Percentiles rank a stretch among this genome's conserved stretches.
phyloP scores from a whole-genome alignment of 2,329 filamentous ascomycete genomes.

The Hypoxylon sp. region DNA sequence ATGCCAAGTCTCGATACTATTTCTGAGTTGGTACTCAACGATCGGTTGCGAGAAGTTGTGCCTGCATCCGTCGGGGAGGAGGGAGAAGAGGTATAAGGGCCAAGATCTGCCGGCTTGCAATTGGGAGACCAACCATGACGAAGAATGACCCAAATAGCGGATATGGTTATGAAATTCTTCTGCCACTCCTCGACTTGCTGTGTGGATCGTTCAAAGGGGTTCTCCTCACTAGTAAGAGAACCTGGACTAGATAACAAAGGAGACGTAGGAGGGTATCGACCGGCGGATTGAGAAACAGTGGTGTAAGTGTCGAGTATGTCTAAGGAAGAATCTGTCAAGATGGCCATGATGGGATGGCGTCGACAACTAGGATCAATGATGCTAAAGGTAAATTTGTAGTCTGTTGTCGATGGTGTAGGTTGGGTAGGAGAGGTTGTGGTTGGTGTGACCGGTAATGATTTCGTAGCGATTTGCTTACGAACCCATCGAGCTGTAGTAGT shows the following conservation, averaged over 20 bases:
- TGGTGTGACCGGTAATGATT: constrained; percentile 44
- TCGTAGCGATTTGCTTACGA: constrained; percentile 55
- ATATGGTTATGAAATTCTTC: constrained; percentile 63
- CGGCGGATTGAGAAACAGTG: constrained; percentile 63
- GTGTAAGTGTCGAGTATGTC: constrained; percentile 78
- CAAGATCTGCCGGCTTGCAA: constrained; percentile 49
- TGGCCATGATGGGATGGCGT: constrained; percentile 80
- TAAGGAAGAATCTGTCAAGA: constrained; percentile 71
- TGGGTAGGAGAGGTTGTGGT: constrained; percentile 42
- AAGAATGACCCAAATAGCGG: constrained; percentile 64
- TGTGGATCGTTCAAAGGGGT: constrained; percentile 49
- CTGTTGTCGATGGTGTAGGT: constrained; percentile 48
- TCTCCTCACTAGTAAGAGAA: constrained; percentile 33
- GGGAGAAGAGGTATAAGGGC: constrained; percentile 28
- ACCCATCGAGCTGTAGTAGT: constrained; percentile 77
- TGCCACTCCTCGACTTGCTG: constrained; percentile 58
- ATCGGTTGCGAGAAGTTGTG: constrained; percentile 36
- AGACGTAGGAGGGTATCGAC: constrained; percentile 61
- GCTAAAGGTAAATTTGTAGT: constrained; percentile 78
- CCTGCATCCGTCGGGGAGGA: constrained; percentile 23
- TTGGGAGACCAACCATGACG: constrained; percentile 58
- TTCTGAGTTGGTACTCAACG: constrained; percentile 39
- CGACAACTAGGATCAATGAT: constrained; percentile 76
- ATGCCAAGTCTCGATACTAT: constrained; percentile 21
- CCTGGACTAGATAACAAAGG: constrained; percentile 44